phyloP scores from a whole-genome alignment of 2,329 filamentous ascomycete species.

The Graphilbum sp. region DNA sequence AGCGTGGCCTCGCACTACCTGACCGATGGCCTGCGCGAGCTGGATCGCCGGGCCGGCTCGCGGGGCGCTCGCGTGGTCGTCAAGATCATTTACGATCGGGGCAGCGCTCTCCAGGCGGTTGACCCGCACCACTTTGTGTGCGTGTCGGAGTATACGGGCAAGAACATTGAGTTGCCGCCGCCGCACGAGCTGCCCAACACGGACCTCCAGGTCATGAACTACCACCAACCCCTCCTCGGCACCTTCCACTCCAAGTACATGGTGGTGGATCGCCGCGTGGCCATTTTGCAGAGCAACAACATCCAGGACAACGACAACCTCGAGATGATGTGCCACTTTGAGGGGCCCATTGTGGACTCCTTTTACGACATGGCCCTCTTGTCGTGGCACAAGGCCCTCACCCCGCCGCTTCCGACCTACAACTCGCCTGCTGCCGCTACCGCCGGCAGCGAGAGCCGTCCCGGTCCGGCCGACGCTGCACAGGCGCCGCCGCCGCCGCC shows the following conservation, averaged over 20 bases:
- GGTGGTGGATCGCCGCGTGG: conserved; percentile 57
- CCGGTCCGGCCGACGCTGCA: background rate
- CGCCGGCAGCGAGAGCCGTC: background rate
- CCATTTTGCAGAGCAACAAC: conserved; percentile 61
- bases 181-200: conserved; percentile 53
- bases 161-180: conserved; percentile 42
- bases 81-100: conserved; percentile 63
- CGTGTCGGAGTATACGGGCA: conserved; percentile 39
- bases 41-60: conserved; percentile 46
- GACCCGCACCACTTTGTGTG: conserved; percentile 48
- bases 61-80: conserved; percentile 43
- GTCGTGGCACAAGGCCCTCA: conserved; percentile 49
- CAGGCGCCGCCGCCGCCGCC: background rate
- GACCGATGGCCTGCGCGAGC: conserved; percentile 50
- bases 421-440: conserved; percentile 28
- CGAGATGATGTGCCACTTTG: conserved; percentile 64
- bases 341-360: conserved; percentile 61
- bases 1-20: conserved; percentile 52
- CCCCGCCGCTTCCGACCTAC: conserved; percentile 41
- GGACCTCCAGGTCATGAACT: conserved; percentile 57
- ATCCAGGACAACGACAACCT: conserved; percentile 65
- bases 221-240: conserved; percentile 51
- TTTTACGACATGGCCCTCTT: conserved; percentile 60
- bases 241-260: conserved; percentile 70
- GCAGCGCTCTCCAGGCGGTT: conserved; percentile 44